Base-by-base conservation (phyloP, 306 rosid genomes). In the apple (Malus domestica) region DNA sequence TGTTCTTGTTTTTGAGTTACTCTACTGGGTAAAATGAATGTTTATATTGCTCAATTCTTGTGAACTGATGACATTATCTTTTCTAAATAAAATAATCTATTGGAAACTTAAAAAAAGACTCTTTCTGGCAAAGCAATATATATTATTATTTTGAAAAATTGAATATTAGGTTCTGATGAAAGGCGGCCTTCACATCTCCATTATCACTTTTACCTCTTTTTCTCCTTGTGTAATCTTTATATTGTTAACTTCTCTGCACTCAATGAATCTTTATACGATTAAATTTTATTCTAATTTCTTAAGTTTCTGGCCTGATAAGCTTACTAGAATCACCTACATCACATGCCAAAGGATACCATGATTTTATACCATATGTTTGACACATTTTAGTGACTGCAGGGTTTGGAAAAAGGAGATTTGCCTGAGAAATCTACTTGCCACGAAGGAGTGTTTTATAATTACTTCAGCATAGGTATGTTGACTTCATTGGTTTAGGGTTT, bases 361-460 rank as follows among this genome's bases (percentile, higher is more conserved):
- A 10, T 59, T 27, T 6, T 73, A 64, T 57, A 72, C n/a, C 71
- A 33, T 72, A 73, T 29, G 55, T 64, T 85, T 20, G 57, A 72
- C 80, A 52, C 54, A 72, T 75, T 82, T 46, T 65, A 73, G 57
- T 80, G 76, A 64, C 68, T 64, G 77, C 91, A 96, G 99, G 89
- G 91, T 73, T 75, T 90, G 81, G 93, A 90, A 82, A 71, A 87
- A 81, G 96, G 95, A 80, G 84, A 70, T 54, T 74, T 88, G 73
- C 86, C 98, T 63, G 93, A 96, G 84, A 89, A 89, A 87, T 70
- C 77, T 74, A 65, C 70, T 44, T 86, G 88, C 84, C 85, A 90
- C 13, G 90, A 90, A 80, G 99, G 99, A 83, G 97, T 92, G 73
- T 89, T 90, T 89, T 96, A 96, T 81, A 96, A 92, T 82, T 96